A percentile compares a stretch with the other conserved stretches of the same genome.
These are phyloP conservation scores for Candida awuae DNA, from an alignment of 805 yeast genomes.

Conservation along the genomic window DNA sequence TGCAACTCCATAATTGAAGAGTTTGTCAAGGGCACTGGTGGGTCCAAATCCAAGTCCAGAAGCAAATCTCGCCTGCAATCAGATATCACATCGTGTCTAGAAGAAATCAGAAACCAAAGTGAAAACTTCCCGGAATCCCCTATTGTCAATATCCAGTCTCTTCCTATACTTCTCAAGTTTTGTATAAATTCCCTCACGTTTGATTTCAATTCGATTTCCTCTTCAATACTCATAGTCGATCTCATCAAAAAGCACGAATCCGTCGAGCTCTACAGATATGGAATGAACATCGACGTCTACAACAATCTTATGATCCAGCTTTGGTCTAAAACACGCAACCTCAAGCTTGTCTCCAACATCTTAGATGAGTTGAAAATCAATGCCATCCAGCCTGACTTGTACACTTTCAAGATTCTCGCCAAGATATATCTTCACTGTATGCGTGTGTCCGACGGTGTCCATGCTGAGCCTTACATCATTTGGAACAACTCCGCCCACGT, in stretches of 20 bases:
- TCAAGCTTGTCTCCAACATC: constrained; percentile 18
- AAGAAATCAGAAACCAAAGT: constrained; percentile 10
- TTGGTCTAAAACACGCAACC: constrained; percentile 25
- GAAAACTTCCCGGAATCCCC: constrained; percentile 18
- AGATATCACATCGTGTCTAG: too few species aligned
- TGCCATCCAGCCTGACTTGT: constrained; percentile 26
- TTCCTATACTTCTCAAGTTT: constrained; percentile 23
- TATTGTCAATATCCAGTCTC: constrained; percentile 16
- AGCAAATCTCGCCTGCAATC: too few species aligned
- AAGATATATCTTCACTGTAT: constrained; percentile 25
- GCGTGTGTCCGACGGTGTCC: constrained; percentile 17
- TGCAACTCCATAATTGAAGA: constrained; percentile 15
- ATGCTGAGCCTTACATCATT: constrained; percentile 22
- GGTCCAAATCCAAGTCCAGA: background rate
- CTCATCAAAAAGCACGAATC: constrained; percentile 23
- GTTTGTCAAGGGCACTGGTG: constrained; percentile 10
- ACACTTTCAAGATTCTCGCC: constrained; percentile 22
- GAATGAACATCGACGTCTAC: constrained; percentile 26
- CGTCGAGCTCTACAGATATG: constrained; percentile 26
- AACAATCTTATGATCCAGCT: constrained; percentile 21
- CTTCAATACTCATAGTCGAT: constrained; percentile 17
- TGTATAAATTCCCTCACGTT: constrained; percentile 25
- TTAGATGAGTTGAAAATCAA: constrained; percentile 25
- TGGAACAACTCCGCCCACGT: constrained; percentile 25
- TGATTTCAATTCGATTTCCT: constrained; percentile 26